Conservation (phyloP, 331 rosid species). For the Telfairia occidentalis region DNA sequence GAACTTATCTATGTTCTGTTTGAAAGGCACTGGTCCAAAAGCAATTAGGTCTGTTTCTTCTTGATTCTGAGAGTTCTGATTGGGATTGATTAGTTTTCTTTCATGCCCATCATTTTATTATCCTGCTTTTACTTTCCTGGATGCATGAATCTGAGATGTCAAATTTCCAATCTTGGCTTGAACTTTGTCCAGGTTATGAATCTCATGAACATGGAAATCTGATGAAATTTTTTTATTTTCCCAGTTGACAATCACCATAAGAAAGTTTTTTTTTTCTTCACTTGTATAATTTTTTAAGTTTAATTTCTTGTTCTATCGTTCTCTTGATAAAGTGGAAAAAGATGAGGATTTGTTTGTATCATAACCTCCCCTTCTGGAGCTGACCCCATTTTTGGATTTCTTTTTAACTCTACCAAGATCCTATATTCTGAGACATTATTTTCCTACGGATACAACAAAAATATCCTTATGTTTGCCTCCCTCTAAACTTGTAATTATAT, state of each 20-base stretch:
- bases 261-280: neutral
- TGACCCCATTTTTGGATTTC: neutral
- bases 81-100: neutral
- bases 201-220: neutral
- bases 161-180: neutral
- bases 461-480: neutral
- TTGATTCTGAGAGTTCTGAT: neutral
- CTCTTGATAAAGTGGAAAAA: neutral
- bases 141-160: neutral
- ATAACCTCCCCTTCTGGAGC: neutral
- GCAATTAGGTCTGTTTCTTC: neutral
- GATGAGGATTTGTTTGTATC: neutral
- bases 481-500: neutral
- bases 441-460: neutral
- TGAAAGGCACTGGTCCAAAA: neutral
- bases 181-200: neutral
- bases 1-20: neutral
- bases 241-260: neutral
- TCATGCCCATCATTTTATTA: neutral
- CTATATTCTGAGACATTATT: slow-evolving; percentile 3
- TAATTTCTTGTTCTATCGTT: neutral
- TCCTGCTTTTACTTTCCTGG: neutral
- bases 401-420: neutral
- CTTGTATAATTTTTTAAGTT: neutral
- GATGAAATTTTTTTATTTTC: neutral